These are phyloP conservation scores for Aureobasidium sp. DNA, from an alignment of 2,329 filamentous ascomycete genomes.

Conservation along the genomic window DNA sequence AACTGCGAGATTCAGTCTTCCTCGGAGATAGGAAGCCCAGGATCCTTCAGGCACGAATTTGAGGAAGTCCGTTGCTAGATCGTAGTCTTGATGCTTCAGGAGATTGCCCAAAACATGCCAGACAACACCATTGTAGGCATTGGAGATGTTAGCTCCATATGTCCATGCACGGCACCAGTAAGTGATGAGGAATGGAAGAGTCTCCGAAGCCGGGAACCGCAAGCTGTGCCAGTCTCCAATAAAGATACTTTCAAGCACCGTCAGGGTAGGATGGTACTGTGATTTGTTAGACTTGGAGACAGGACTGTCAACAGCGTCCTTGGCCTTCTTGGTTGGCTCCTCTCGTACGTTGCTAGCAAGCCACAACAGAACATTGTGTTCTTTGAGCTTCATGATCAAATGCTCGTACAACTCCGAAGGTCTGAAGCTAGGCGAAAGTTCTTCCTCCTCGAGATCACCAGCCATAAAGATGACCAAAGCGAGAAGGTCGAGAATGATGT, in stretches of 20 bases:
- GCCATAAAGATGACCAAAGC: constrained; percentile 81
- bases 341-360: constrained; percentile 39
- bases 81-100: constrained; percentile 33
- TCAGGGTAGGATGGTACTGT: constrained; percentile 17
- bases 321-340: constrained; percentile 34
- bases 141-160: constrained; percentile 29
- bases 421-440: constrained; percentile 61
- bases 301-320: constrained; percentile 2
- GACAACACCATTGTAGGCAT: constrained; percentile 30
- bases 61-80: constrained; percentile 55
- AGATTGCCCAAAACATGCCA: constrained; percentile 35
- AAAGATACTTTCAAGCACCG: constrained; percentile 31
- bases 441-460: constrained; percentile 65
- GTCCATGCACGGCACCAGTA: constrained; percentile 40
- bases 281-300: background rate
- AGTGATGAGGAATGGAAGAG: constrained; percentile 29
- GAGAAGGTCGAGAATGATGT: constrained; percentile 71
- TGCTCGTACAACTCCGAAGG: constrained; percentile 54
- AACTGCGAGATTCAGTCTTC: constrained; percentile 64
- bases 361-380: constrained; percentile 67
- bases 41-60: constrained; percentile 50
- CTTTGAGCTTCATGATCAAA: constrained; percentile 61
- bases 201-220: constrained; percentile 19
- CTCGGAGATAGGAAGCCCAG: constrained; percentile 71
- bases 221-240: constrained; percentile 32